Base-by-base conservation (phyloP, 2,329 filamentous ascomycete genomes). In the Diaporthe caulivora region DNA sequence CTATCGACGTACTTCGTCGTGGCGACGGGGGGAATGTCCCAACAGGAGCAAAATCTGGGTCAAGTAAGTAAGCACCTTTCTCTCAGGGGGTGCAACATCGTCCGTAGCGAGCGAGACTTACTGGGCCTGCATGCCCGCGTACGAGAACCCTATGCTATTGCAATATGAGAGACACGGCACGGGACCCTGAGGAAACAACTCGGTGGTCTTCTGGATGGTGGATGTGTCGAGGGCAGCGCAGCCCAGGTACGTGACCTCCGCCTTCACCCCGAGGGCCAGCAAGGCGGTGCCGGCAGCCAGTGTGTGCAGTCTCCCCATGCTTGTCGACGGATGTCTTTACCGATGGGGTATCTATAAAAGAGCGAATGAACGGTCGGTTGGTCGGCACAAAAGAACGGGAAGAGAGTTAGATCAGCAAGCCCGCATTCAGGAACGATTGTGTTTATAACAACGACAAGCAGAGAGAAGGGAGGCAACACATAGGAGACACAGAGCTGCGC, bases 41-140 rank as follows among this genome's bases (percentile, higher is more conserved):
- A 71, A 44, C 74, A 75, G 37, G 72, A 62, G 72, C 74, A 75
- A 51, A 72, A 72, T 26, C 74, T 75, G 18, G 24, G 24, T n/a
- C 11, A 37, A 10, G 34, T 42, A 34, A 67, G 53, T 34, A 17
- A 67, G 51, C 9, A 18, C 29, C 26, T 34, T 49, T 13, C 11
- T 40, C 24, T 18, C 9, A 7, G 5, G 17, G 18, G 37, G 34
- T 5, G 4, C n/a, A n/a, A 37, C 15, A 17, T 29, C 26, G n/a
- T 47, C 8, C 44, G 21, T 67, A 18, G 21, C 37, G 24, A 31
- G 44, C 7, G 62, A 67, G 53, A 47, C 60, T 70, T 37, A 75
- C 74, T 75, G 74, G 57, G 68, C 72, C 4, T 40, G 29, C 8
- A 75, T 26, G 47, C 31, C 74, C 29, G 64, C 55, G 31, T 70